Base-by-base conservation (phyloP, 2,329 filamentous ascomycete genomes). In the Colletotrichum sp. region DNA sequence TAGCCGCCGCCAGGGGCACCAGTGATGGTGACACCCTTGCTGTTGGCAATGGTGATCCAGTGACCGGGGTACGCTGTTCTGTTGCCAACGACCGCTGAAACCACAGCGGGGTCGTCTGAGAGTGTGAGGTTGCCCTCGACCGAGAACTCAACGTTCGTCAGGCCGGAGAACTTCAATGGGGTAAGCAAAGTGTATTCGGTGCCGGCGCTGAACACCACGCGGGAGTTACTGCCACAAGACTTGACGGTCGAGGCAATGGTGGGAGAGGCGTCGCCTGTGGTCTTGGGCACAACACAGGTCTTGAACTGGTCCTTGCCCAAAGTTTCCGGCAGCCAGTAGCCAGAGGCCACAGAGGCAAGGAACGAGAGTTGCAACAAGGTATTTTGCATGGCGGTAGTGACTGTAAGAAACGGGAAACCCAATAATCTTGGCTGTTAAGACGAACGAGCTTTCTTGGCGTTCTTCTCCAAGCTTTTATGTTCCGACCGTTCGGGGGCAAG, bases 31-130 rank as follows among this genome's bases (percentile, higher is more conserved):
- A 74, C 71, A 21, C 71, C 66, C n/a, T 65, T 57, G 67, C 71
- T 74, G 57, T 74, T 65, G 32, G 57, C n/a, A 13, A 74, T 32
- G 8, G 66, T 74, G 66, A 74, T 71, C 71, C 71, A 74, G 59
- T 74, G 66, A 16, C 71, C 66, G 1, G 71, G 59, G 59, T 74
- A 74, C 7, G 34, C 60, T 3, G 66, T 21, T 32, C n/a, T 28
- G 32, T 74, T 70, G 7, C 26, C 21, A 18, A 74, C 71, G 4
- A 74, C 66, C 5, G 71, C 71, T 3, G 71, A 48, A 30, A 74
- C 71, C 30, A 18, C 15, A 5, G 66, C 32, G 15, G 66, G 71
- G 24, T 65, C 26, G 43, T 70, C 59, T 3, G 71, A 74, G 4
- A 74, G 71, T 2, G 66, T 65, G 57, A 74, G 32, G 59, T 74